These are phyloP conservation scores for Exophiala oligosperma DNA, from an alignment of 2,329 filamentous ascomycete species.

Conservation along the genomic window DNA sequence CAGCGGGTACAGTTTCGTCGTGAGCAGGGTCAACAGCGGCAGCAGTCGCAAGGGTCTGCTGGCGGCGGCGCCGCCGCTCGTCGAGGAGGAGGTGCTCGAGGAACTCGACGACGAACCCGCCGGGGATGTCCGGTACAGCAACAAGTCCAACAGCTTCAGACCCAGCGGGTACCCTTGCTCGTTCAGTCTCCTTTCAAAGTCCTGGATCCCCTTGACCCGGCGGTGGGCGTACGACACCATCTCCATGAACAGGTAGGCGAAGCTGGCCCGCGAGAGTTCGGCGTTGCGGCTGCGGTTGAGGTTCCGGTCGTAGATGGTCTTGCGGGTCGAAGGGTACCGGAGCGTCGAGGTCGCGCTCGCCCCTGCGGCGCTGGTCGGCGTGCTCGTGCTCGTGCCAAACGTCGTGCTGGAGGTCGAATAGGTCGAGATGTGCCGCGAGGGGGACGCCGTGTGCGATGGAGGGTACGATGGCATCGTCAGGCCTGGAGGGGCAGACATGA, in stretches of 20 bases:
- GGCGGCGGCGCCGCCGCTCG: conserved; percentile 56
- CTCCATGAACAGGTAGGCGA: conserved; percentile 93
- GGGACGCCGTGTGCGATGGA: conserved; percentile 28
- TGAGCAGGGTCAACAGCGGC: conserved; percentile 90
- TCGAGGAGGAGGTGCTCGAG: conserved; percentile 63
- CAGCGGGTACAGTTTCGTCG: conserved; percentile 86
- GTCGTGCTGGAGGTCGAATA: conserved; percentile 18
- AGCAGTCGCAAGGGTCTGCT: conserved; percentile 85
- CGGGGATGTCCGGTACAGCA: conserved; percentile 80
- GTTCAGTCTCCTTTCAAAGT: conserved; percentile 88
- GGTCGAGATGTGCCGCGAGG: conserved; percentile 21
- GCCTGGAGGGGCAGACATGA: conserved; percentile 16
- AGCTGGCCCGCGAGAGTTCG: conserved; percentile 88
- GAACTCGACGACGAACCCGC: conserved; percentile 79
- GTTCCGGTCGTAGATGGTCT: conserved; percentile 96
- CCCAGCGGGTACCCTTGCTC: conserved; percentile 90
- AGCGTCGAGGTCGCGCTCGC: conserved; percentile 46
- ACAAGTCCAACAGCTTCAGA: conserved; percentile 89
- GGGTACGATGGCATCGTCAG: conserved; percentile 18
- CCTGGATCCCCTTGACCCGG: conserved; percentile 86
- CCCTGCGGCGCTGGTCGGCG: conserved; percentile 41
- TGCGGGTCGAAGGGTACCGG: conserved; percentile 86
- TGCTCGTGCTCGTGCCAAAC: conserved; percentile 44
- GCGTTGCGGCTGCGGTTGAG: conserved; percentile 85
- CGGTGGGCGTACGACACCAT: conserved; percentile 95